Evolutionary conservation across 2,329 filamentous ascomycete genomes (phyloP).

Genomic region (Ophiocordyceps polyrhachis-furcata): DNA sequence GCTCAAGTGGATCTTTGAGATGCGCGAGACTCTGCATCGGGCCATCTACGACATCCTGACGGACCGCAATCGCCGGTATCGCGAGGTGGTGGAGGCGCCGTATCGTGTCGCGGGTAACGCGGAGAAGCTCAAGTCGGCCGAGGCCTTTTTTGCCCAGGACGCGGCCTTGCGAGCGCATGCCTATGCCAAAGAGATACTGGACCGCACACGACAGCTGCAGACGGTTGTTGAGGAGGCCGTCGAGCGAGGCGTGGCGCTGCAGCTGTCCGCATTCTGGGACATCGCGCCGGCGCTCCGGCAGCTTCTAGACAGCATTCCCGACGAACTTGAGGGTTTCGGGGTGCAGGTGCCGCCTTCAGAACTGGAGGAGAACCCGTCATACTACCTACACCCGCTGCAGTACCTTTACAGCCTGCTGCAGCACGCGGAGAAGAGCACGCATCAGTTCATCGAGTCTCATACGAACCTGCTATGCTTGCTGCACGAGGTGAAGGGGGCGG

Average conservation of each 20-base stretch:
- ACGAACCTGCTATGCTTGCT: conserved; percentile 77
- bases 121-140: conserved; percentile 62
- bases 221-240: conserved; percentile 70
- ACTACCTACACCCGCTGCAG: conserved; percentile 65
- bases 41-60: conserved; percentile 71
- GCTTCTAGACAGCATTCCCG: conserved; percentile 64
- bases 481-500: conserved; percentile 73
- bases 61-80: conserved; percentile 73
- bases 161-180: conserved; percentile 49
- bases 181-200: conserved; percentile 53
- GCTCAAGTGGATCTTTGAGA: conserved; percentile 93
- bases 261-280: conserved; percentile 93
- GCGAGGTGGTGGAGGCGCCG: conserved; percentile 63
- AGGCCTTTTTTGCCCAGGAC: conserved; percentile 69
- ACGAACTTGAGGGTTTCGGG: conserved; percentile 37
- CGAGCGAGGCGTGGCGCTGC: conserved; percentile 70
- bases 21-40: conserved; percentile 70
- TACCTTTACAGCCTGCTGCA: conserved; percentile 74
- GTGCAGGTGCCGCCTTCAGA: conserved; percentile 65
- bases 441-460: conserved; percentile 93
- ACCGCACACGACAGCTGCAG: conserved; percentile 59
- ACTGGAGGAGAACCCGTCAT: conserved; percentile 69
- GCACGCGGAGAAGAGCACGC: conserved; percentile 81
- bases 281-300: conserved; percentile 70
- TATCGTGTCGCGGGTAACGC: conserved; percentile 58